Evolutionary conservation across 2,329 filamentous ascomycete genomes (phyloP), one percentile per base, ranked within the genome.

Genomic region (Cladophialophora chaetospira): DNA sequence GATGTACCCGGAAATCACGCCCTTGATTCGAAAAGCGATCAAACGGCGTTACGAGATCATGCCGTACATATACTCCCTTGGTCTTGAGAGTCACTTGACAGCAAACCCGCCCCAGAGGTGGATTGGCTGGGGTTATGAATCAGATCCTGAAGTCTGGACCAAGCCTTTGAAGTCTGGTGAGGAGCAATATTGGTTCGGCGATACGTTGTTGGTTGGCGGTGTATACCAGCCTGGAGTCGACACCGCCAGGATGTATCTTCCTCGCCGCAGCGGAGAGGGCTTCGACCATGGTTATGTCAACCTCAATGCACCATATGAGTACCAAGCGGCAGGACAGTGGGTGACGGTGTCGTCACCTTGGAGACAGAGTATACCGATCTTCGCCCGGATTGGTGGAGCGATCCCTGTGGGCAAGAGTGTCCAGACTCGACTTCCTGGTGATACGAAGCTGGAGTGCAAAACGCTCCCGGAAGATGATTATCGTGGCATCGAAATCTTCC

Each of bases 51-150:
- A 91, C 66, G 85, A 86, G 61, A 75, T 90, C 52, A 81, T 90
- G 6, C 87, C 88, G 0, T 90, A 89, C 68, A 78, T 88, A 5
- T 90, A 90, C 71, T 85, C 84, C 0, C 76, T 85, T 1, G 80
- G 81, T 40, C 75, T 90, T 0, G 76, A 82, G 49, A 85, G 83
- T 19, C 86, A 89, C 67, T 70, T 75, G 44, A 78, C 73, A 0
- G 87, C 87, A 0, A 73, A 76, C 0, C 86, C 87, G 1, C 83
- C 86, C 0, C 87, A 89, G 65, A 76, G 86, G 49, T 90, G 88
- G 87, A 83, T 84, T 0, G 88, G 87, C 0, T 89, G 86, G 86
- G 86, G 85, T 23, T 88, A 86, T 64, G 87, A 89, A 66, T 66
- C 72, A 0, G 87, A 90, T 62, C 74, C 83, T 0, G 82, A 84